Evolutionary conservation across 352 stramenopile species (phyloP), one percentile per base, ranked within the genome.

Genomic region (Phytophthora meadii): DNA sequence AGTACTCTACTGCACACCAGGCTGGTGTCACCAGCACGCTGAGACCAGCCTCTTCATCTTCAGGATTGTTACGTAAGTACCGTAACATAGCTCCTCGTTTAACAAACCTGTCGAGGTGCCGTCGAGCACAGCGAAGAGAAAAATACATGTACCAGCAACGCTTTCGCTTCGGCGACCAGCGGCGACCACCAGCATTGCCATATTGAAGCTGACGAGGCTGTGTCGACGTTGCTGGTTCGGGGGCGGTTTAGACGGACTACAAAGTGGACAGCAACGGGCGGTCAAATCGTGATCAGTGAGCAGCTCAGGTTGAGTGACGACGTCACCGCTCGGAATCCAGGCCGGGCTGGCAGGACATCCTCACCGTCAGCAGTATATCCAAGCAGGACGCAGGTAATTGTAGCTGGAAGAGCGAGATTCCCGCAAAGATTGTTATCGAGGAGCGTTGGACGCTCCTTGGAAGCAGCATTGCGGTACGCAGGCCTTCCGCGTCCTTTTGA

Each of bases 231-330:
- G 27, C 34, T 11, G 45, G 8, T 53, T 66, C 34, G 6, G 41
- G 30, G 56, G 41, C 9, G 2, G 30, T 36, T 65, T 65, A 51
- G 37, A 65, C 41, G 40, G 28, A 19, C 15, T 28, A 8, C 27
- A 34, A 15, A 1, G 25, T 51, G 57, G 24, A 59, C 57, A 65
- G 57, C 57, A 53, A 22, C 57, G 14, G 48, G 57, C 57, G 28
- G n/a, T 14, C 28, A 55, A 48, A 62, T 56, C 32, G 25, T 61
- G 51, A 68, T 61, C 60, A 52, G 55, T 19, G 25, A 61, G 50
- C 15, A 61, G 41, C 10, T 30, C 11, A 34, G 30, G 49, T 55
- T 54, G 49, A 56, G 55, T 45, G 55, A 56, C 34, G 42, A 41
- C 30, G 52, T 44, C 27, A 30, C 27, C 27, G 27, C 27, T 7